Evolutionary conservation across 2,329 filamentous ascomycete genomes (phyloP), one percentile per base, ranked within the genome.

Genomic region (Aspergillus sp.): DNA sequence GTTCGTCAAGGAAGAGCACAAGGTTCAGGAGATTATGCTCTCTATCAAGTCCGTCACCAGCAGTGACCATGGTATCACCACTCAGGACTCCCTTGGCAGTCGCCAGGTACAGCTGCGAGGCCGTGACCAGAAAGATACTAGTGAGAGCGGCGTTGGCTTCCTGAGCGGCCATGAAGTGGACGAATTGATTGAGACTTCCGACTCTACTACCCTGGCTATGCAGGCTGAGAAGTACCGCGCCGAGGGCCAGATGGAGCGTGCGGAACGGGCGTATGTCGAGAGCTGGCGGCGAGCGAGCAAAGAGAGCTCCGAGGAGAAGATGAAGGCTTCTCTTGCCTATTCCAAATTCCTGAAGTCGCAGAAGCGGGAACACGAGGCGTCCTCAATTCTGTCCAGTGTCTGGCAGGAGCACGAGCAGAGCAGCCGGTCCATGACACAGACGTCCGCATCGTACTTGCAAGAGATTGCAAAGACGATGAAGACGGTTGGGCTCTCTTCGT

Each of bases 281-380:
- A 57, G 69, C 4, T 73, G 69, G 69, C 63, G 67, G 45, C 63
- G 62, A n/a, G 53, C 66, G 2, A 69, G 63, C n/a, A 57, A 57
- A 25, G 63, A 64, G 34, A 68, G 59, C 36, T 64, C 63, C 15
- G 67, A 71, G 34, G 58, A 66, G 44, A 71, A 70, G 43, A 52
- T 71, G 15, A 57, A 65, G 32, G 51, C 64, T 13, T 58, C 65
- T 4, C 52, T 67, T n/a, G 51, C 55, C 2, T 72, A 71, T 38
- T 58, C 63, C 5, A 55, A 58, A 12, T 71, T 68, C 42, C 46
- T 72, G n/a, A 57, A 63, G 22, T 45, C 51, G 0, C 65, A 68
- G 30, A 66, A 66, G 41, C 57, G 67, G 3, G 54, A 57, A 10
- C 51, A 51, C 1, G 68, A 72, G 38, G 58, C 66, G 0, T 61